Evolutionary conservation across 2,329 filamentous ascomycete species (phyloP), one percentile per base, ranked within the genome.

Genomic region (Basipetospora chlamydospora): DNA sequence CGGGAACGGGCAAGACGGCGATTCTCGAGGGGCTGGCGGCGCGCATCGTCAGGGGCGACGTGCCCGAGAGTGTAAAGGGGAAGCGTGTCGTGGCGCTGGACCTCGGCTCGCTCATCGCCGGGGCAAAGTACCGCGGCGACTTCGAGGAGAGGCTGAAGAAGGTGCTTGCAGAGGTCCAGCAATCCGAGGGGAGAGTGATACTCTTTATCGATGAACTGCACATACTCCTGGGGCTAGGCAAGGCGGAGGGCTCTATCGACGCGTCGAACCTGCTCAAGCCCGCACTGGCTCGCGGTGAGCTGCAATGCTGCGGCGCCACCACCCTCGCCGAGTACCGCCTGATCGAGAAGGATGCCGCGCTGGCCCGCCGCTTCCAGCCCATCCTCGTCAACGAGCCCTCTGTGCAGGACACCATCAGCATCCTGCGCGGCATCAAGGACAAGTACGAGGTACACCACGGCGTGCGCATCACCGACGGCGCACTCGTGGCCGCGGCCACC

Each of bases 61-160:
- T 98, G 3, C 90, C 90, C 25, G 86, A 93, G 54, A 95, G 95
- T 50, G 68, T 98, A 38, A 86, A 90, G 36, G 79, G 84, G 41
- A 98, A 90, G 71, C 90, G 82, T 57, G 69, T 98, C 41, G 77
- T 98, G 39, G 95, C 90, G 4, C 76, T 98, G 31, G 90, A 98
- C 51, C 88, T 98, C 33, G 90, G 90, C 49, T 82, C 88, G 17
- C 67, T 98, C 39, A 88, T 98, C 44, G 90, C 90, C 40, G 90
- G 90, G 47, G 95, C 86, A 73, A 98, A 98, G 63, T 98, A 92
- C 64, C 79, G 90, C 34, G 90, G 90, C 63, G 90, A 98, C 57
- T 98, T 98, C 41, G 90, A 98, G 57, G 90, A 98, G 67, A 77
- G 90, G 48, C 96, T 98, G 87, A 98, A 98, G 71, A 87, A 88